phyloP scores from a whole-genome alignment of 768 basidiomycete species.

The Boletus speciosus region DNA sequence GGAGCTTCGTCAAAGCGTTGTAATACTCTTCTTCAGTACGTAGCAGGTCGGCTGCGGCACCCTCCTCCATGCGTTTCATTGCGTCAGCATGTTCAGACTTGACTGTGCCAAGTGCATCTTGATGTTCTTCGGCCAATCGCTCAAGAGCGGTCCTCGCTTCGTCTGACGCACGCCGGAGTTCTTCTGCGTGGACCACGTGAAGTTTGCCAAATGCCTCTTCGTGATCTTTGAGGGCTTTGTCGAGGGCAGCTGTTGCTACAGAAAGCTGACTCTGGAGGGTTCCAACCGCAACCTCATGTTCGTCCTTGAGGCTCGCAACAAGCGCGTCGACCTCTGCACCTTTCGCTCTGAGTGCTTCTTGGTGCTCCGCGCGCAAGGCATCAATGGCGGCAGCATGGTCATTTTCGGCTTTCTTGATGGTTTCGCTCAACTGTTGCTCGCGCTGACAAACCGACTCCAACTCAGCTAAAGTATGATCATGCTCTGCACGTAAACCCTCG shows the following conservation, averaged over 20 bases:
- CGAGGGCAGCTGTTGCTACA: constrained; percentile 39
- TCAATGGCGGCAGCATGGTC: constrained; percentile 50
- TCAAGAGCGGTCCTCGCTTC: constrained; percentile 52
- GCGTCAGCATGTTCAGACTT: constrained; percentile 51
- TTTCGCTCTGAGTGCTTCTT: constrained; percentile 40
- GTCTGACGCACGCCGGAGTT: constrained; percentile 49
- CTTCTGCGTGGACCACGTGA: constrained; percentile 49
- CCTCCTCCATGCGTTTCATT: constrained; percentile 60
- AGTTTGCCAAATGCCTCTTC: constrained; percentile 59
- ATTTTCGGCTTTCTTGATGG: constrained; percentile 48
- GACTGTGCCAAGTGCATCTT: constrained; percentile 45
- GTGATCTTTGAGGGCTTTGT: constrained; percentile 54
- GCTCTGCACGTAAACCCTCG: constrained; percentile 64
- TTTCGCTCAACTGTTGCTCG: constrained; percentile 51
- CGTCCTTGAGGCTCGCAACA: constrained; percentile 45
- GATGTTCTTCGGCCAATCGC: constrained; percentile 52
- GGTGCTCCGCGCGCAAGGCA: constrained; percentile 43
- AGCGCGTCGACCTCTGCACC: constrained; percentile 40
- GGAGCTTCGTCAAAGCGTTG: constrained; percentile 73
- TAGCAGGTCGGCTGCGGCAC: constrained; percentile 53
- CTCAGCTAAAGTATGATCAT: constrained; percentile 47
- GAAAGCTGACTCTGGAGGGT: constrained; percentile 45
- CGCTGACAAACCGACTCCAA: constrained; percentile 56
- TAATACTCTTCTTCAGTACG: constrained; percentile 81
- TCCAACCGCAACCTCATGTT: constrained; percentile 42